Base-by-base conservation (phyloP, 116 monocot genomes). In the Cymodocea nodosa region DNA sequence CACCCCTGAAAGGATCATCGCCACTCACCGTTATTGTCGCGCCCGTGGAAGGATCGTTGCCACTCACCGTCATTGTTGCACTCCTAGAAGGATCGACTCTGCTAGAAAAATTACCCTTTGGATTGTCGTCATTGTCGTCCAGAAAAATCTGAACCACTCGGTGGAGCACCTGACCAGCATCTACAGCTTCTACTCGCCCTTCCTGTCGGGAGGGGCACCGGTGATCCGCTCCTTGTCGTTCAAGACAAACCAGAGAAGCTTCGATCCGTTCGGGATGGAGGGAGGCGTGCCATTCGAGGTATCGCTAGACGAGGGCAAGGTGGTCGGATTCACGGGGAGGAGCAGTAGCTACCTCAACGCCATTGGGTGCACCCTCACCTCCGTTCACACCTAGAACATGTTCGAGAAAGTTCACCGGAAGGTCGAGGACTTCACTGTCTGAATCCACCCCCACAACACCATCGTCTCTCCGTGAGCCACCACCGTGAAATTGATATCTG, bases 291-390 rank as follows among this genome's bases (percentile, higher is more conserved):
- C 60, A 3, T 70, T 70, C 52, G 25, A 9, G 30, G 23, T 70
- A 13, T 17, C 51, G 9, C 20, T 62, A 15, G 61, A 70, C 14
- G 70, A 50, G 4, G 50, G 51, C 50, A 25, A 34, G 50, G 58
- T 70, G 12, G 51, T 70, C 10, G 70, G 70, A 5, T 70, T 70
- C 22, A 16, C 15, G 22, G 70, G 70, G 24, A 60, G 70, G 58
- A 51, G 60, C 14, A 50, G 70, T 4, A 19, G 52, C 23, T 51
- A 70, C 18, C 70, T 70, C 18, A 59, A 70, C 23, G 60, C 70
- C 16, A 50, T 70, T 15, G 70, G 70, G 5, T 66, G 50, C 52
- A 22, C 6, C 17, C 52, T 66, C 16, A 12, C 25, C 1, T 18
- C 44, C 0, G 17, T 9, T 20, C 49, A 19, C 48, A 40, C 7